Evolutionary conservation across 306 rosid species (phyloP).

Genomic region (Quercus mongolica): DNA sequence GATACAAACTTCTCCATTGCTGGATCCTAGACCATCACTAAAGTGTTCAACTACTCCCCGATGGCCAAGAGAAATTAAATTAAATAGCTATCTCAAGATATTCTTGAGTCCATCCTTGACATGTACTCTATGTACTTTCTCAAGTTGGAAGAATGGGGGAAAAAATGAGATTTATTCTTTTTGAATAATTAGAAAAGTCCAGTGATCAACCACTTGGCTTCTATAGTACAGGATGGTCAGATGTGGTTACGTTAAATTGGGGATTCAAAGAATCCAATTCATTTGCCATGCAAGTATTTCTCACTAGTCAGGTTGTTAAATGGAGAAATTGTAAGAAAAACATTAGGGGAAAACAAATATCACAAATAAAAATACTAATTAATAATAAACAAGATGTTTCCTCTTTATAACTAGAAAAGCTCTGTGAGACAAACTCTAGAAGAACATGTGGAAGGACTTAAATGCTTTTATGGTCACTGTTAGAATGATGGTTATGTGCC

Average conservation of each 20-base stretch:
- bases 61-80: no score
- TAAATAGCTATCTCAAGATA: no score
- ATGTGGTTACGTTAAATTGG: background rate
- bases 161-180: background rate
- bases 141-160: background rate
- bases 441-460: background rate
- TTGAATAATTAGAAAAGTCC: background rate
- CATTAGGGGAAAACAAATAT: no score
- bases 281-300: background rate
- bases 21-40: background rate
- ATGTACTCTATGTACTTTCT: background rate
- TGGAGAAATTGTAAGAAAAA: background rate
- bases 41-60: no score
- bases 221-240: background rate
- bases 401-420: background rate
- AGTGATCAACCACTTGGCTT: background rate
- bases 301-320: background rate
- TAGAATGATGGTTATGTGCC: no score
- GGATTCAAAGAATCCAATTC: background rate
- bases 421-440: background rate
- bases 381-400: background rate
- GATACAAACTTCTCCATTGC: no score
- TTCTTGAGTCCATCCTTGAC: background rate
- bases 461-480: background rate
- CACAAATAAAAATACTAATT: background rate